A percentile compares a stretch with the other conserved stretches of the same genome.
Evolutionary conservation across 106 monocot genomes (phyloP).

Genomic region (Phalaenopsis equestris): DNA sequence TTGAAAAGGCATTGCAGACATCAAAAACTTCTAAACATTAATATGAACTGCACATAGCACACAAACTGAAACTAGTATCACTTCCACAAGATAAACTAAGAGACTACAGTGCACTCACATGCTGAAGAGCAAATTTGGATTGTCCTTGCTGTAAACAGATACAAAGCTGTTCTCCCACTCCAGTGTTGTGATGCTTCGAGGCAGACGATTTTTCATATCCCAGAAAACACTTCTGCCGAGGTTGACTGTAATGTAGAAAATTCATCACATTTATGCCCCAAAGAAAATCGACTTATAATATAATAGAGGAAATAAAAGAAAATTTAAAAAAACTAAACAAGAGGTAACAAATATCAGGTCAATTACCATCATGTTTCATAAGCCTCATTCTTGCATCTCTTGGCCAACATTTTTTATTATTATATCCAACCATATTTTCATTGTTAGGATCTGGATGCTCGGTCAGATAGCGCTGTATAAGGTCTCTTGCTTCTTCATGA

Average conservation of each 20-base stretch:
- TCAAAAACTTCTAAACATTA: too few relatives aligned
- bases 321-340: not conserved
- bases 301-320: not conserved
- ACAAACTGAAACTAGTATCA: not conserved
- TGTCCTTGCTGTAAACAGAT: slow-evolving; percentile 99
- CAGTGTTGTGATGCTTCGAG: slow-evolving; percentile 96
- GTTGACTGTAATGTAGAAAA: slow-evolving; percentile 45
- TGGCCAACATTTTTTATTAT: slow-evolving; percentile 99
- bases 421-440: slow-evolving; percentile 99
- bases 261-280: not conserved
- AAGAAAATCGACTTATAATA: slow-evolving; percentile 1
- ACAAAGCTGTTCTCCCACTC: slow-evolving; percentile 99
- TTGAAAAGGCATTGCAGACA: not conserved
- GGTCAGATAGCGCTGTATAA: slow-evolving; percentile 92
- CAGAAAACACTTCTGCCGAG: slow-evolving; percentile 99
- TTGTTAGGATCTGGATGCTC: slow-evolving; percentile 99
- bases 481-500: slow-evolving; percentile 96
- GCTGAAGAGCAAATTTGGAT: slow-evolving; percentile 98
- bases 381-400: slow-evolving; percentile 99
- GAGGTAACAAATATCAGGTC: not conserved
- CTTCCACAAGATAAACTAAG: not conserved
- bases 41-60: not conserved
- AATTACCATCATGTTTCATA: slow-evolving; percentile 98
- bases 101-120: slow-evolving; percentile 45
- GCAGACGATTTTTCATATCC: slow-evolving; percentile 99